phyloP scores from a whole-genome alignment of 306 rosid genomes.

The Elaeagnus macrophylla region DNA sequence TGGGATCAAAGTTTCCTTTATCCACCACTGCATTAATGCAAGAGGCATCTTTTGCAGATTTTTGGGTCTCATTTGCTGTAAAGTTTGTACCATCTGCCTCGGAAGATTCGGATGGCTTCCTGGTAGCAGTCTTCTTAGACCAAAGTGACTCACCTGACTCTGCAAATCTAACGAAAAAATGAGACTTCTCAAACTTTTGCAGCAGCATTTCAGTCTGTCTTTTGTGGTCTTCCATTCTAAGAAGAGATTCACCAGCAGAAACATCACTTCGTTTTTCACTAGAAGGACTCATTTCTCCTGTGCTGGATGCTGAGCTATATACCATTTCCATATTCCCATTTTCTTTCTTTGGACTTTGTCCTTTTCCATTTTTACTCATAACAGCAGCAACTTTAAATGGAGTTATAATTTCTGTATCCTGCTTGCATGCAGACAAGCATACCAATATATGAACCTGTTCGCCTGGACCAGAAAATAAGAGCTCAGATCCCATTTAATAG shows the following conservation, averaged over 20 bases:
- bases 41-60: slow-evolving; percentile 29
- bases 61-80: slow-evolving; percentile 25
- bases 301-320: slow-evolving; percentile 25
- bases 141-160: slow-evolving; percentile 70
- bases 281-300: slow-evolving; percentile 39
- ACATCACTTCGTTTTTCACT: slow-evolving; percentile 30
- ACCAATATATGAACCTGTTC: slow-evolving; percentile 90
- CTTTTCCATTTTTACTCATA: slow-evolving; percentile 53
- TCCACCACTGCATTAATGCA: slow-evolving; percentile 49
- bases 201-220: slow-evolving; percentile 52
- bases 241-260: slow-evolving; percentile 50
- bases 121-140: slow-evolving; percentile 47
- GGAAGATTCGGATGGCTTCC: slow-evolving; percentile 20
- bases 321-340: slow-evolving; percentile 37
- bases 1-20: slow-evolving; percentile 68
- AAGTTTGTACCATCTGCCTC: slow-evolving; percentile 28
- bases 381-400: slow-evolving; percentile 72
- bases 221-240: slow-evolving; percentile 56
- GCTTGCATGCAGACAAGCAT: slow-evolving; percentile 83
- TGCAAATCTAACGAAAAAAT: slow-evolving; percentile 84
- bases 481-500: slow-evolving; percentile 35
- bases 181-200: slow-evolving; percentile 75
- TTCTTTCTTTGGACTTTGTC: slow-evolving; percentile 43
- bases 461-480: slow-evolving; percentile 50
- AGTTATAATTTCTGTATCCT: slow-evolving; percentile 63